Conservation (phyloP, 192 early-diverging fungal species). For the Globomyces pollinis-pini region DNA sequence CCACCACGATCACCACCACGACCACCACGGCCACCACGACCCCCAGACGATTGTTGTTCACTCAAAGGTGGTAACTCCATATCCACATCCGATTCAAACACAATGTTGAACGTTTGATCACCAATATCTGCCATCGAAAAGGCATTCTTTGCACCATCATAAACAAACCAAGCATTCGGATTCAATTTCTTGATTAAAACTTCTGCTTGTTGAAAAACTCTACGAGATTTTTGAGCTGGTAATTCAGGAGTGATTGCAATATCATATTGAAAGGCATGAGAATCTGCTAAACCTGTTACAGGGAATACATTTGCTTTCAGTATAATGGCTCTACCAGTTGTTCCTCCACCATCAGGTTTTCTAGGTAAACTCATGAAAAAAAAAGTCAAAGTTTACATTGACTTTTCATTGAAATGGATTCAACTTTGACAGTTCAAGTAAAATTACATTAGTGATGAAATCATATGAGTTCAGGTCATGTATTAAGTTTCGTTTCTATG, state of each 20-base stretch:
- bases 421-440: too few species aligned
- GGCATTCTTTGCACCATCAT: slow-evolving; percentile 26
- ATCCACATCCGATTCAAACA: slow-evolving; percentile 12
- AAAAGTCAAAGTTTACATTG: too few species aligned
- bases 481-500: too few species aligned
- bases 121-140: slow-evolving; percentile 7
- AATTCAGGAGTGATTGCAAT: slow-evolving; percentile 14
- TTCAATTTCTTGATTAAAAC: slow-evolving; percentile 1
- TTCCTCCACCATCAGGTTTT: slow-evolving; percentile 2
- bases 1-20: background rate
- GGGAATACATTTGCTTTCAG: slow-evolving; percentile 17
- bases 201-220: slow-evolving; percentile 13
- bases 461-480: too few species aligned
- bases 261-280: slow-evolving; percentile 28
- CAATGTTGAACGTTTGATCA: background rate
- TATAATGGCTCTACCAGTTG: background rate
- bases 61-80: slow-evolving; percentile 3
- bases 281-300: background rate
- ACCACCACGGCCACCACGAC: slow-evolving; percentile 6
- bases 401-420: too few species aligned
- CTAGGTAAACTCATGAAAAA: too few species aligned
- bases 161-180: slow-evolving; percentile 13
- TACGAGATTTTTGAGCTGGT: background rate
- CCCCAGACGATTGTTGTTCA: background rate
- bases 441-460: too few species aligned